Conservation (phyloP, 495 filamentous ascomycete species). For the Penicillium verhagenii region DNA sequence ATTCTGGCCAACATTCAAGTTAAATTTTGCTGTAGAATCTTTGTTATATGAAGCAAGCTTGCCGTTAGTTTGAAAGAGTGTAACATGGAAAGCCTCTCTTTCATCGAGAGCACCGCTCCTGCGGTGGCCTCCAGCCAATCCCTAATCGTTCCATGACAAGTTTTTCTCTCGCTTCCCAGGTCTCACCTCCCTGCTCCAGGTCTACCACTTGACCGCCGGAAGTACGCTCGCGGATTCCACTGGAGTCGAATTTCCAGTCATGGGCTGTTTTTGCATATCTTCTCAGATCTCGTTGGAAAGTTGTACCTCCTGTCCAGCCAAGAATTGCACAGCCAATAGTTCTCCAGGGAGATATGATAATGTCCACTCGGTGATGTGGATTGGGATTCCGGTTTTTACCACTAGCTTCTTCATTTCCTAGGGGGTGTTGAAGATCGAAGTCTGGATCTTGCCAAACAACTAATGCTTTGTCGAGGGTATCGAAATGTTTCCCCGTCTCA, state of each 20-base stretch:
- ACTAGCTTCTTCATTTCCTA: not conserved
- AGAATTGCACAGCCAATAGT: slow-evolving; percentile 84
- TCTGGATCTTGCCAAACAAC: slow-evolving; percentile 88
- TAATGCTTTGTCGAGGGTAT: slow-evolving; percentile 85
- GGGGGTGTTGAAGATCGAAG: slow-evolving; percentile 23
- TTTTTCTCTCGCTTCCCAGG: slow-evolving; percentile 71
- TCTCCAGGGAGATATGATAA: slow-evolving; percentile 87
- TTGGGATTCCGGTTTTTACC: slow-evolving; percentile 53
- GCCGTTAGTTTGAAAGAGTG: no score
- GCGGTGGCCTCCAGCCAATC: slow-evolving; percentile 68
- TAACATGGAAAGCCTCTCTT: no score
- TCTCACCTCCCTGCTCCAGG: slow-evolving; percentile 52
- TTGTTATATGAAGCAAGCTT: no score
- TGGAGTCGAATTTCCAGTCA: slow-evolving; percentile 86
- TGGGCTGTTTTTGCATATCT: slow-evolving; percentile 72
- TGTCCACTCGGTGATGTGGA: slow-evolving; percentile 83
- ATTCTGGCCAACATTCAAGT: no score
- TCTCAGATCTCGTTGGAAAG: slow-evolving; percentile 85
- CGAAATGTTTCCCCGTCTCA: slow-evolving; percentile 52
- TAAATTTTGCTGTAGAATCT: no score
- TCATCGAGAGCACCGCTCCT: slow-evolving; percentile 73
- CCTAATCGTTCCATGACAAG: slow-evolving; percentile 78
- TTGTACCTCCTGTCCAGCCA: slow-evolving; percentile 86
- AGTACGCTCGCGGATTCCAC: slow-evolving; percentile 68
- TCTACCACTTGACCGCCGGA: slow-evolving; percentile 67